Evolutionary conservation across 495 filamentous ascomycete genomes (phyloP), one percentile per base, ranked within the genome.

Genomic region (Penicillium canescens): DNA sequence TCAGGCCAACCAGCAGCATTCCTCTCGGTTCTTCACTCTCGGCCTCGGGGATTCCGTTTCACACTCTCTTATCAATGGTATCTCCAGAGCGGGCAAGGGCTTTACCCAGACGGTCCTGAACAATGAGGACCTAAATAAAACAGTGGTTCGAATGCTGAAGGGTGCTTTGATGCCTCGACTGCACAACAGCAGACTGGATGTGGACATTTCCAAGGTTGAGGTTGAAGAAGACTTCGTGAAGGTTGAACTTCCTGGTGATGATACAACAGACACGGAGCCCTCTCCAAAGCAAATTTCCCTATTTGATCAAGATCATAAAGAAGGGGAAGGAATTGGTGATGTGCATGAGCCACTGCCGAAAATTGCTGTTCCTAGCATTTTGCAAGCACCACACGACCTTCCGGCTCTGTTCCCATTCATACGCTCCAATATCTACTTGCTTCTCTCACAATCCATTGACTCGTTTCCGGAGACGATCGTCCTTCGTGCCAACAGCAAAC

Each of bases 321-420:
- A 26, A 57, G 24, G 16, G 13, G 11, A 42, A 26, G 18, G 39
- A 47, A 20, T 42, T n/a, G 40, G 18, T 4, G 34, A 24, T 16
- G 20, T 57, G 5, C 42, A 34, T n/a, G 26, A 38, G 14, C 26
- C 33, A 2, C 50, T 44, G 10, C 50, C 56, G 16, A 26, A 50
- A 40, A 36, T 54, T 1, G 13, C 35, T 14, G 12, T 50, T 18
- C 46, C 56, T 0, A 42, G 21, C 3, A 33, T 47, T 3, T 14
- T 55, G 5, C 56, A 54, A 38, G 50, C 46, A 1, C 51, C 56
- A 2, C 16, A 18, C 12, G 31, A 54, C 3, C 26, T 59, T 11
- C 46, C 56, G 10, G 38, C 46, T 36, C 46, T 55, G 6, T 59
- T 46, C 20, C 56, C 56, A 0, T 55, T 54, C 37, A 43, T 59